Percentiles rank a stretch among this genome's conserved stretches.
phyloP scores from a whole-genome alignment of 768 basidiomycete species.

The Leccinum sublutescens region DNA sequence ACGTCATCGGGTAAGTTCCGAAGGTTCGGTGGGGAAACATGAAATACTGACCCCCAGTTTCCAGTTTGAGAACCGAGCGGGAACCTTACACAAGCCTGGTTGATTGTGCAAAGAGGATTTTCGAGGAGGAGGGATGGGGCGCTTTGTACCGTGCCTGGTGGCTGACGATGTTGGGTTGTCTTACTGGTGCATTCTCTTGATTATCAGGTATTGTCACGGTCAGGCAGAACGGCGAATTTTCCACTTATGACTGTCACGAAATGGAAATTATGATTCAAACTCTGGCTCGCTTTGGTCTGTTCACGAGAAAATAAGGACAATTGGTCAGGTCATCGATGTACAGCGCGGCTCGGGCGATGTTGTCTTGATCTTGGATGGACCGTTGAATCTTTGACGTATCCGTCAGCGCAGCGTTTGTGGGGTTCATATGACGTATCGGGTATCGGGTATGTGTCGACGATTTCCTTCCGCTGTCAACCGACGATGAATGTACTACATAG shows the following conservation, averaged over 20 bases:
- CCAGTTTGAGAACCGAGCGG: constrained; percentile 68
- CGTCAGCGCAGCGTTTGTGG: too few relatives aligned
- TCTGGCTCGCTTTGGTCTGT: background rate
- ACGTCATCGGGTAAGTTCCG: constrained; percentile 73
- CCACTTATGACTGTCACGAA: background rate
- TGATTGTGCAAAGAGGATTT: constrained; percentile 74
- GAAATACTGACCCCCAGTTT: background rate
- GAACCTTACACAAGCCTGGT: constrained; percentile 76
- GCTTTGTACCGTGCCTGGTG: constrained; percentile 85
- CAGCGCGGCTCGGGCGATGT: background rate
- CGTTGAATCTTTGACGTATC: too few relatives aligned
- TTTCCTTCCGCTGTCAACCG: background rate
- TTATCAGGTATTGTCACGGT: background rate
- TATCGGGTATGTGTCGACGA: too few relatives aligned
- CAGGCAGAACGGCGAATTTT: background rate
- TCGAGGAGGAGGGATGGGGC: constrained; percentile 74
- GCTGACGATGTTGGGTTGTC: constrained; percentile 66
- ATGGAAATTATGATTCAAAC: background rate
- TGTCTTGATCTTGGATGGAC: background rate
- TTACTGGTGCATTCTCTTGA: constrained; percentile 48
- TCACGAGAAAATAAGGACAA: background rate
- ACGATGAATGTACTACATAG: background rate
- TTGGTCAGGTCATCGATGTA: background rate
- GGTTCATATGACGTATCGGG: background rate
- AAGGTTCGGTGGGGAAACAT: background rate